Evolutionary conservation across 805 yeast genomes (phyloP).

Genomic region (Maudiozyma saulgeensis): DNA sequence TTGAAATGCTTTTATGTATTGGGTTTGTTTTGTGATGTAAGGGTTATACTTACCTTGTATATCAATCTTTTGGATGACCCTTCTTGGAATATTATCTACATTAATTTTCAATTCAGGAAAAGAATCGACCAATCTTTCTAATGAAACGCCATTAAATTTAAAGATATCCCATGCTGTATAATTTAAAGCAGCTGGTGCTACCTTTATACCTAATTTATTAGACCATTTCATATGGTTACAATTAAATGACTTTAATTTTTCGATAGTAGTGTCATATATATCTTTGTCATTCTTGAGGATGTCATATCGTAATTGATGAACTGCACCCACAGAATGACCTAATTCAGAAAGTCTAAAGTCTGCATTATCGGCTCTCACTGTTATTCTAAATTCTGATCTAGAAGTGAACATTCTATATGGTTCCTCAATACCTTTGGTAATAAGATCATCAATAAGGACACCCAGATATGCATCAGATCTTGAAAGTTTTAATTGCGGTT

Average conservation of each 20-base stretch:
- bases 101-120: slow-evolving; percentile 31
- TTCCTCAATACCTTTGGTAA: slow-evolving; percentile 91
- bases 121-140: slow-evolving; percentile 19
- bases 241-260: slow-evolving; percentile 36
- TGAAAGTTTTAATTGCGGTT: slow-evolving; percentile 38
- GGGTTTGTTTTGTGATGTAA: slow-evolving; percentile 61
- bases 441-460: slow-evolving; percentile 84
- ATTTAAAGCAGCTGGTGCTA: slow-evolving; percentile 45
- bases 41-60: slow-evolving; percentile 81
- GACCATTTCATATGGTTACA: slow-evolving; percentile 60
- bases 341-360: slow-evolving; percentile 68
- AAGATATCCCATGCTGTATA: slow-evolving; percentile 66
- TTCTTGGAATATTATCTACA: slow-evolving; percentile 27
- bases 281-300: slow-evolving; percentile 36
- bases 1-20: slow-evolving; percentile 63
- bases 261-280: slow-evolving; percentile 36
- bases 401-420: slow-evolving; percentile 98
- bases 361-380: slow-evolving; percentile 90
- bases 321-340: slow-evolving; percentile 61
- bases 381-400: slow-evolving; percentile 84
- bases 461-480: slow-evolving; percentile 88
- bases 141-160: slow-evolving; percentile 40
- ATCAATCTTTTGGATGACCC: slow-evolving; percentile 52
- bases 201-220: slow-evolving; percentile 35
- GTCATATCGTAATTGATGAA: slow-evolving; percentile 48